Conservation (phyloP, 805 yeast genomes). For the Hanseniaspora clermontiae region DNA sequence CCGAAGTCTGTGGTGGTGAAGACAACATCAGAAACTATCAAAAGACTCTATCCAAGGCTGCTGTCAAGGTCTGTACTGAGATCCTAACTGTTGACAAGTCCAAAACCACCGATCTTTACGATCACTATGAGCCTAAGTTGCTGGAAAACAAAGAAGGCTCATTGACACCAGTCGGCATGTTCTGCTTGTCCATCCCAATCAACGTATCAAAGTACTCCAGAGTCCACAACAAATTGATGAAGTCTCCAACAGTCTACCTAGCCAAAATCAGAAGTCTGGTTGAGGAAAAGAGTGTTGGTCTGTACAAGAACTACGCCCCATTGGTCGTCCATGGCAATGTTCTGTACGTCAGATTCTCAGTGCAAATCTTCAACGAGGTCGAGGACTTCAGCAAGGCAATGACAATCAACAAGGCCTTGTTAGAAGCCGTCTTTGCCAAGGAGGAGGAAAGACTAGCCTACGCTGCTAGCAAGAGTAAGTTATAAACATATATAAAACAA, state of each 20-base stretch:
- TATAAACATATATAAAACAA: background rate
- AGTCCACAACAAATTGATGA: constrained; percentile 16
- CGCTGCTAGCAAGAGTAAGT: background rate
- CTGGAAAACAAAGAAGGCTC: constrained; percentile 20
- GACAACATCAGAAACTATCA: constrained; percentile 39
- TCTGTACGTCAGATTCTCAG: constrained; percentile 41
- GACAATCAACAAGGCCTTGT: constrained; percentile 27
- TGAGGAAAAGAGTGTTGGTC: constrained; percentile 19
- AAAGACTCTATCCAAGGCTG: constrained; percentile 33
- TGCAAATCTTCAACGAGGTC: constrained; percentile 47
- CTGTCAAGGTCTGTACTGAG: constrained; percentile 31
- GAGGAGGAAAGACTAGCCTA: constrained; percentile 12
- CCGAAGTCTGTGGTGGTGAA: constrained; percentile 43
- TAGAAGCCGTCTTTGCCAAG: constrained; percentile 21
- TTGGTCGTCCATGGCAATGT: constrained; percentile 31
- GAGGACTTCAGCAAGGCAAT: constrained; percentile 41
- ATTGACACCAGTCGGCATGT: constrained; percentile 19
- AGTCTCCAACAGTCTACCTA: constrained; percentile 15
- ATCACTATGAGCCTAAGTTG: constrained; percentile 21
- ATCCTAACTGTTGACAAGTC: constrained; percentile 28
- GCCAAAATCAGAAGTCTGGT: constrained; percentile 17
- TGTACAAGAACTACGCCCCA: constrained; percentile 39
- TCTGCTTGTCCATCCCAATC: constrained; percentile 34
- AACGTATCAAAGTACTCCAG: constrained; percentile 26
- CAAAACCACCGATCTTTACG: constrained; percentile 26